Percentiles rank a stretch among this genome's conserved stretches.
Conservation (phyloP, 768 basidiomycete species). For the Termitomyces eurrhizus region DNA sequence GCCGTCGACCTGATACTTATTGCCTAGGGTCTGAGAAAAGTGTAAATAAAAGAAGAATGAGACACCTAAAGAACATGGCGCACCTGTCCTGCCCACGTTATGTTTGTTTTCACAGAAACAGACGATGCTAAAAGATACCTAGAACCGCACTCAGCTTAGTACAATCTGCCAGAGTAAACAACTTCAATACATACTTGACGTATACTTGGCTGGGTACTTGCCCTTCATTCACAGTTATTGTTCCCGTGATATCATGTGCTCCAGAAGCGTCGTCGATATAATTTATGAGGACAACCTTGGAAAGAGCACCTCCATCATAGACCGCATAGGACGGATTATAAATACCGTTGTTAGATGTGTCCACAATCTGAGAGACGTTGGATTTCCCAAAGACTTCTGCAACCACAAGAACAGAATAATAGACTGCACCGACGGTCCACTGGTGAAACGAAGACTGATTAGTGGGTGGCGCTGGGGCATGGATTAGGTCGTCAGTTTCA, state of each 20-base stretch:
- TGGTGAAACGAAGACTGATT: slow-evolving; percentile 54
- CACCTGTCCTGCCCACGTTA: slow-evolving; percentile 79
- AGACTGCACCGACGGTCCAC: slow-evolving; percentile 73
- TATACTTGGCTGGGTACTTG: slow-evolving; percentile 45
- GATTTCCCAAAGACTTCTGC: slow-evolving; percentile 68
- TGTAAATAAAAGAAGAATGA: no score
- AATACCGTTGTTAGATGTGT: slow-evolving; percentile 49
- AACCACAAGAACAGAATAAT: slow-evolving; percentile 68
- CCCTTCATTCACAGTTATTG: slow-evolving; percentile 43
- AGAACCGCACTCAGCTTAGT: neutral
- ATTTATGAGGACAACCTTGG: slow-evolving; percentile 68
- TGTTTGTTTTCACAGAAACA: slow-evolving; percentile 58
- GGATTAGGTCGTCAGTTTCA: neutral
- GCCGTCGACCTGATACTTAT: slow-evolving; percentile 63
- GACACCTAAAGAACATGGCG: slow-evolving; percentile 12
- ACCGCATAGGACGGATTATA: slow-evolving; percentile 69
- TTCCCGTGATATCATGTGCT: slow-evolving; percentile 48
- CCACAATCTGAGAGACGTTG: slow-evolving; percentile 62
- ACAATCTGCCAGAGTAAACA: neutral
- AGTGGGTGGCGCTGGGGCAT: slow-evolving; percentile 35
- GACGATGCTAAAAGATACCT: slow-evolving; percentile 57
- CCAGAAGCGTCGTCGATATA: slow-evolving; percentile 62
- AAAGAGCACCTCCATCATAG: slow-evolving; percentile 64
- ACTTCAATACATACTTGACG: slow-evolving; percentile 45
- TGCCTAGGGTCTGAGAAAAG: slow-evolving; percentile 53